phyloP scores from a whole-genome alignment of 176 grass and related monocot species.

The Carex kokanica region DNA sequence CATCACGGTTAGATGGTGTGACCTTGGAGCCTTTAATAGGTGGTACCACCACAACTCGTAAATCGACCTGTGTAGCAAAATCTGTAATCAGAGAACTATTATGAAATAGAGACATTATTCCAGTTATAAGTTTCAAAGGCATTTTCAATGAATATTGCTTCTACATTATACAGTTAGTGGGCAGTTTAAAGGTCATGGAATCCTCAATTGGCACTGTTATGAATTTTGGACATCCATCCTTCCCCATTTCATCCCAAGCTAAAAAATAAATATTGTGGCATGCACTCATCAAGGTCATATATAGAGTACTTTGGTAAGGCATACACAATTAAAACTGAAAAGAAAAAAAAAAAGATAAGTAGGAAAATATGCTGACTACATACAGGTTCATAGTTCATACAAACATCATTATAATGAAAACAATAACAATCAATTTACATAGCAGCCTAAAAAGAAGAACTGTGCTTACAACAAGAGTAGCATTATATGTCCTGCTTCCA shows the following conservation, averaged over 20 bases:
- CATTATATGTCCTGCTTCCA: conserved; percentile 57
- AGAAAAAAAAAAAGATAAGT: neutral
- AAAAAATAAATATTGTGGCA: neutral
- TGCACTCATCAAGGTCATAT: neutral
- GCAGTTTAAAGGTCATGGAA: neutral
- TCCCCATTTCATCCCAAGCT: neutral
- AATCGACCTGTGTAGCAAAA: conserved; percentile 17
- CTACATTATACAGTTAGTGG: neutral
- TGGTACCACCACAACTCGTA: neutral
- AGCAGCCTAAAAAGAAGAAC: neutral
- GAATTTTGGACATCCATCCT: neutral
- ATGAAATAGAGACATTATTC: neutral
- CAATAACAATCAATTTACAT: neutral
- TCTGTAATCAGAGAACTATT: conserved; percentile 19
- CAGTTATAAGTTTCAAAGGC: neutral
- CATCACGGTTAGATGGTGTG: conserved; percentile 1
- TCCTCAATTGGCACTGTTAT: neutral
- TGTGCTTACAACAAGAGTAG: conserved; percentile 76
- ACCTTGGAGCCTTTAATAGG: conserved; percentile 7
- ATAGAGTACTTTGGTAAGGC: neutral
- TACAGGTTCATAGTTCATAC: conserved; percentile 8
- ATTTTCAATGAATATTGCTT: neutral
- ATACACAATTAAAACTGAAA: neutral
- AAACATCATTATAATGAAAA: neutral
- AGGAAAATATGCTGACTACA: neutral